Evolutionary conservation across 129 eudicot species (phyloP), one percentile per base, ranked within the genome.

Genomic region (Tagetes patula): DNA sequence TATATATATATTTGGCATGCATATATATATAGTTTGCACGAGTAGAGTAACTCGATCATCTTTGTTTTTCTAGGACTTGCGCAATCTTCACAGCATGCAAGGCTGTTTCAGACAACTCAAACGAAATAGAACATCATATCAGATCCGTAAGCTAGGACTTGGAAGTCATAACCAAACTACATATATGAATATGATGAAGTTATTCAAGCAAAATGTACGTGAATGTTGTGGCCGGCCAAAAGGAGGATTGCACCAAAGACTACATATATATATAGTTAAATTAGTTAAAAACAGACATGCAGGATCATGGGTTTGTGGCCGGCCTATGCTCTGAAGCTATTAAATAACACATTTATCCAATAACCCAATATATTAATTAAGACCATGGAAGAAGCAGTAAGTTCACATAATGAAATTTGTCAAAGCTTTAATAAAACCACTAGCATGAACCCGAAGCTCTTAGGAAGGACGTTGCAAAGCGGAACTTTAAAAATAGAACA

Each of bases 251-350:
- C 75, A 86, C 90, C 27, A 60, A 52, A 37, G 78, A 74, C 40
- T 89, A 87, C 84, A 69, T 20, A 20, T 20, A 20, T 20, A 20
- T 20, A 20, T 84, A 0, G 30, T 33, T 4, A 65, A 20, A 20
- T 20, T 41, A 36, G 77, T 86, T 56, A 80, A 69, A 70, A 72
- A 74, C 4, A n/a, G 40, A 14, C 79, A 80, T 65, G 85, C 77
- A 7, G 92, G 92, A 58, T 82, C 73, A 76, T 86, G 92, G 96
- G 82, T 89, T 1, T 87, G 96, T 63, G 96, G 92, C 13, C 80
- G 96, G 92, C 13, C 80, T 89, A 43, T 89, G 96, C 64, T 84
- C 92, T 1, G 92, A 81, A 71, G 96, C 86, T 20, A 86, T 89
- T 2, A 78, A 84, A 58, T 92, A 87, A 61, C 69, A 52, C 11